Conservation (phyloP, 495 filamentous ascomycete species). For the Aspergillus baeticus region DNA sequence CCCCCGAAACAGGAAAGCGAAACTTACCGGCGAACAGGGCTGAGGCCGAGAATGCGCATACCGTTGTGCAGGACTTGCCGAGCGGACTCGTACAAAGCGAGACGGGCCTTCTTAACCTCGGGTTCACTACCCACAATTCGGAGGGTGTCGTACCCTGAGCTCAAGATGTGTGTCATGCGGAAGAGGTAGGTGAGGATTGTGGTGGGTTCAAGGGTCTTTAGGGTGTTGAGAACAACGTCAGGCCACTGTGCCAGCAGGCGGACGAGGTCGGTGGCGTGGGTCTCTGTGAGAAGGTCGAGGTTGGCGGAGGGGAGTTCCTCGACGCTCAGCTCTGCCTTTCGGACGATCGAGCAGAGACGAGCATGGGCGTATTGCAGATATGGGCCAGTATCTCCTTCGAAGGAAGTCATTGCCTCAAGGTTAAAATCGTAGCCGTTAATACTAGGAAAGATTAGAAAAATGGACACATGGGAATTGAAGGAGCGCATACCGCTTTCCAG, state of each 20-base stretch:
- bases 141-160: slow-evolving; percentile 79
- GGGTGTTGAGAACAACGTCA: slow-evolving; percentile 59
- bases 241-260: slow-evolving; percentile 62
- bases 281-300: slow-evolving; percentile 55
- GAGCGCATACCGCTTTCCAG: slow-evolving; percentile 58
- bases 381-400: slow-evolving; percentile 70
- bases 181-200: slow-evolving; percentile 81
- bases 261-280: slow-evolving; percentile 56
- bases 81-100: slow-evolving; percentile 80
- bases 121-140: slow-evolving; percentile 73
- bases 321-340: slow-evolving; percentile 46
- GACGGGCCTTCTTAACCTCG: slow-evolving; percentile 70
- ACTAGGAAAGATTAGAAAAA: slow-evolving; percentile 32
- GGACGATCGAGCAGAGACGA: slow-evolving; percentile 62
- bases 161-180: slow-evolving; percentile 82
- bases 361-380: slow-evolving; percentile 71
- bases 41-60: slow-evolving; percentile 79
- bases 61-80: slow-evolving; percentile 78
- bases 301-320: slow-evolving; percentile 51
- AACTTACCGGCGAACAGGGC: slow-evolving; percentile 66
- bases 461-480: background rate
- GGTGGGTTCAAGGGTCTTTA: slow-evolving; percentile 63
- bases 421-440: slow-evolving; percentile 69
- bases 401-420: slow-evolving; percentile 65
- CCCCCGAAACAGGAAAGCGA: slow-evolving; percentile 15